These are phyloP conservation scores for Phytopythium vexans DNA, from an alignment of 352 stramenopile genomes.

Conservation along the genomic window DNA sequence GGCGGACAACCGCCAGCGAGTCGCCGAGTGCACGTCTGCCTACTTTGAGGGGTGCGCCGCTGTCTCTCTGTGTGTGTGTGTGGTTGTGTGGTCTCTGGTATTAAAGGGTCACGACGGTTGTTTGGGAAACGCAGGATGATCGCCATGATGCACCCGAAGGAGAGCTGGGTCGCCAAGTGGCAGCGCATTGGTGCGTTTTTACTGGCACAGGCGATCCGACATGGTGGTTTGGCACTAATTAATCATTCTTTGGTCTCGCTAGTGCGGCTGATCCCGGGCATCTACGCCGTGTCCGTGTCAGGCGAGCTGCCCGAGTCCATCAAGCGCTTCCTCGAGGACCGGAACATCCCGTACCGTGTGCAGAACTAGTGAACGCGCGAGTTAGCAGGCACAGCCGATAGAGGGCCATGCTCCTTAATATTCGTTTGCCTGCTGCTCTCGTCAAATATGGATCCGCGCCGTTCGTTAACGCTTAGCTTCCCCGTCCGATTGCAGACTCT, in stretches of 20 bases:
- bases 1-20: constrained; percentile 86
- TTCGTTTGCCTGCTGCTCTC: too few species aligned
- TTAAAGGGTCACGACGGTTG: not conserved
- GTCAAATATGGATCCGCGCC: too few species aligned
- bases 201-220: not conserved
- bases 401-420: too few species aligned
- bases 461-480: too few species aligned
- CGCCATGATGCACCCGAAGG: constrained; percentile 87
- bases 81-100: constrained; percentile 1
- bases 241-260: not conserved
- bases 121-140: constrained; percentile 56
- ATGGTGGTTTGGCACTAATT: not conserved
- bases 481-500: too few species aligned
- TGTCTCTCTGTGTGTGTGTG: not conserved
- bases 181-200: constrained; percentile 70
- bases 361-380: constrained; percentile 34
- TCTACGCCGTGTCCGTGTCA: constrained; percentile 87
- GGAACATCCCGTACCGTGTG: constrained; percentile 84
- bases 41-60: constrained; percentile 79
- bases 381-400: not conserved
- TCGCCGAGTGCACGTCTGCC: constrained; percentile 85
- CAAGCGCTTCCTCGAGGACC: constrained; percentile 84
- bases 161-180: constrained; percentile 90
- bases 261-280: constrained; percentile 80
- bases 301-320: constrained; percentile 85